A percentile compares a stretch with the other conserved stretches of the same genome.
Evolutionary conservation across 192 early-diverging fungal species (phyloP).

Genomic region (Linderina pennispora): DNA sequence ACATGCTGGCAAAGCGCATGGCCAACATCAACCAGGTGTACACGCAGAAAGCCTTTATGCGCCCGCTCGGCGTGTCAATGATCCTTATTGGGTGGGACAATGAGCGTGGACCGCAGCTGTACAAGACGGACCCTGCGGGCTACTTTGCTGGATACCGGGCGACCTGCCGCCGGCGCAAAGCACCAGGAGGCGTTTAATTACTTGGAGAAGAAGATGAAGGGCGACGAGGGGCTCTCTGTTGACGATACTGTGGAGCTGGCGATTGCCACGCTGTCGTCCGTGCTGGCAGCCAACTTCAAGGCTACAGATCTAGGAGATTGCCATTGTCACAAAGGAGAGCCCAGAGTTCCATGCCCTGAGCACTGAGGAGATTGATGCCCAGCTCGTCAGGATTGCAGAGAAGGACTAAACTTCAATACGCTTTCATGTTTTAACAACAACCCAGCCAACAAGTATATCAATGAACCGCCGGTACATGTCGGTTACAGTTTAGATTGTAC

Average conservation of each 20-base stretch:
- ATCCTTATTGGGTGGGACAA: conserved; percentile 95
- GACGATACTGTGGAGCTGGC: conserved; percentile 96
- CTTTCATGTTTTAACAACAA: no score
- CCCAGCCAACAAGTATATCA: no score
- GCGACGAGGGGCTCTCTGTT: conserved; percentile 64
- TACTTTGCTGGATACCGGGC: conserved; percentile 98
- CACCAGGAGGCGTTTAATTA: conserved; percentile 86
- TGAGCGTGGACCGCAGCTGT: conserved; percentile 94
- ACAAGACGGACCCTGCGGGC: conserved; percentile 97
- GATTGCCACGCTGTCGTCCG: conserved; percentile 86
- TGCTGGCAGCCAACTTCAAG: conserved; percentile 94
- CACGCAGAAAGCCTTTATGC: conserved; percentile 98
- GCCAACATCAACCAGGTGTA: conserved; percentile 99
- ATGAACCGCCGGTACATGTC: no score
- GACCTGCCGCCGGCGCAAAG: conserved; percentile 92
- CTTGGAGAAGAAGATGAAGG: conserved; percentile 98
- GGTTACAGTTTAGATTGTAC: no score
- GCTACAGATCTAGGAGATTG: conserved; percentile 94
- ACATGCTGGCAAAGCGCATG: conserved; percentile 96
- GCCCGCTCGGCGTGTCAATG: conserved; percentile 97
- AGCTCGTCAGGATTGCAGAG: conserved; percentile 47
- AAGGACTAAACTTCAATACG: conserved; percentile 39
- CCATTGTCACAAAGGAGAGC: conserved; percentile 70
- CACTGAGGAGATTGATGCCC: conserved; percentile 70
- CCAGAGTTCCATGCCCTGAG: conserved; percentile 73